Base-by-base conservation (phyloP, 177 flowering plant species). In the Telopea speciosissima region DNA sequence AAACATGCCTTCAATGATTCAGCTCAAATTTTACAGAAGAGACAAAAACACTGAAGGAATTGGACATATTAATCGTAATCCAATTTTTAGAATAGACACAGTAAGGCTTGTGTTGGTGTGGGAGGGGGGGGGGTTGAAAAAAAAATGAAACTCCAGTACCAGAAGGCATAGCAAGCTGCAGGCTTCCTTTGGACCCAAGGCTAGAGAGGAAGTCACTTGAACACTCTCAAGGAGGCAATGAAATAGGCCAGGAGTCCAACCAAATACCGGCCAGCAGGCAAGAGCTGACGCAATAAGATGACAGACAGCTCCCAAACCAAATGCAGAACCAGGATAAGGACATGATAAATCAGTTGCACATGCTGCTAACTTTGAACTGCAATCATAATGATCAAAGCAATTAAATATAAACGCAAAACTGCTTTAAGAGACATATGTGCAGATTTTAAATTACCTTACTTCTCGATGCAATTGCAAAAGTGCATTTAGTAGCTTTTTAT, bases 171-270 rank as follows among this genome's bases (percentile, higher is more conserved):
- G 78, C 69, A 93, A 76, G 80, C 98, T 90, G 84, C 99, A 95
- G 49, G 91, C 87, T 81, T 95, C 99, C 77, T 95, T 93, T 28
- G 99, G 98, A 63, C 99, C 99, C 86, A 91, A 77, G 21, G 96
- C 89, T 65, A 88, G 79, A n/a, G 78, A 65, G 24, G 96, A 87
- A 71, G 93, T 81, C 45, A 84, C 85, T 74, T 90, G 90, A 72
- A 88, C 89, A 81, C 85, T 87, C 36, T 83, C 85, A 73, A 93
- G 84, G 49, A 95, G 81, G 62, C 89, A 84, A 70, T 81, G 86
- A 78, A 93, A 93, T 61, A 95, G 85, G 36, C 93, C 88, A 45
- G 99, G 99, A 74, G 87, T 82, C 99, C 99, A 95, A 72, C 91
- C 91, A 86, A 85, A 83, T 36, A 85, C 78, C 0, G 98, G 96